Evolutionary conservation across 2,329 filamentous ascomycete species (phyloP).

Genomic region (Fusarium sp.): DNA sequence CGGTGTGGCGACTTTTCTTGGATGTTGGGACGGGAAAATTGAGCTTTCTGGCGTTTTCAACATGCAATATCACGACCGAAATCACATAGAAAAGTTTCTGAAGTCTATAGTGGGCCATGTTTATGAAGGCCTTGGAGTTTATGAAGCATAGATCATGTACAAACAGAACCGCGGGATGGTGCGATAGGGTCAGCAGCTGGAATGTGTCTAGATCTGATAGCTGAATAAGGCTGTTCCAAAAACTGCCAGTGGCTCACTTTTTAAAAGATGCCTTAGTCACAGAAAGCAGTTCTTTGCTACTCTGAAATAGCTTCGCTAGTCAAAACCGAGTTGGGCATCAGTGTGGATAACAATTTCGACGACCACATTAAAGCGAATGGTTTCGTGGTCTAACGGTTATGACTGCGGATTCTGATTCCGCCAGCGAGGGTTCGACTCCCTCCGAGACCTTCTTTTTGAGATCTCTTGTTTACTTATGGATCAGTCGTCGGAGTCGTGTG

Average conservation of each 20-base stretch:
- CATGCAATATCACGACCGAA: background rate
- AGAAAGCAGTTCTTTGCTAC: too few relatives aligned
- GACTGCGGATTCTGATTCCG: background rate
- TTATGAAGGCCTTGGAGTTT: background rate
- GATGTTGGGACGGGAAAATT: background rate
- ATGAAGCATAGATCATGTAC: too few relatives aligned
- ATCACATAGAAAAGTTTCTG: background rate
- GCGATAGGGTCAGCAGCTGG: too few relatives aligned
- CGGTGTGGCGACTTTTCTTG: background rate
- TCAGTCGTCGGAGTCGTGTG: too few relatives aligned
- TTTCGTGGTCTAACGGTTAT: background rate
- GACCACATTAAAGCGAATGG: accelerated
- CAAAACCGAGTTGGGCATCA: accelerated
- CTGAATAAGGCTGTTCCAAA: too few relatives aligned
- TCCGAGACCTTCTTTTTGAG: background rate
- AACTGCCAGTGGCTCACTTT: too few relatives aligned
- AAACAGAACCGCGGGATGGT: too few relatives aligned
- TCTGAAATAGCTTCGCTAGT: too few relatives aligned
- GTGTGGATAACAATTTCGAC: too few relatives aligned
- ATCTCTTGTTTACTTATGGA: too few relatives aligned
- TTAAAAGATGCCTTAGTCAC: too few relatives aligned
- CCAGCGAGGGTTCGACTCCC: background rate
- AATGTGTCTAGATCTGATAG: too few relatives aligned
- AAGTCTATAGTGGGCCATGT: background rate
- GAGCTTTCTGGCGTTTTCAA: background rate